These are phyloP conservation scores for Russula virescens DNA, from an alignment of 768 basidiomycete genomes.

Conservation along the genomic window DNA sequence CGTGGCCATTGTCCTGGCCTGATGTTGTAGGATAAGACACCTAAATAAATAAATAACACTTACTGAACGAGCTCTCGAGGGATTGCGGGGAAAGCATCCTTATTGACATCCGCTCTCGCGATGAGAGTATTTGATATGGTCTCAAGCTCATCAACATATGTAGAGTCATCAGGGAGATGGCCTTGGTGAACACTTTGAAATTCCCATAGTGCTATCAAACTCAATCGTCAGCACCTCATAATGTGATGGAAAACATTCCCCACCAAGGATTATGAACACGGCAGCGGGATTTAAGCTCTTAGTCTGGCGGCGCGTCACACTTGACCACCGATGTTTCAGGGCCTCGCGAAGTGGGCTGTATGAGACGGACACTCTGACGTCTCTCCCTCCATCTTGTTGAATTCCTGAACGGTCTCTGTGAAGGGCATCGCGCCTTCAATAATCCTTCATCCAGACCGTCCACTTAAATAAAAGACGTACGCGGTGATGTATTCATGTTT, in stretches of 20 bases:
- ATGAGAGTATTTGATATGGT: conserved; percentile 59
- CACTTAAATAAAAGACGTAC: conserved; percentile 45
- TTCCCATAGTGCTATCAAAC: conserved; percentile 68
- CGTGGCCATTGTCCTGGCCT: conserved; percentile 53
- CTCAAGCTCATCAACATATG: conserved; percentile 51
- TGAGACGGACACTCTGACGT: conserved; percentile 50
- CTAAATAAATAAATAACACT: conserved; percentile 19
- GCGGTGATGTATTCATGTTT: conserved; percentile 79
- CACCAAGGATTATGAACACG: conserved; percentile 70
- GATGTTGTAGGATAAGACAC: not conserved
- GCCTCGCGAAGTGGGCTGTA: conserved; percentile 62
- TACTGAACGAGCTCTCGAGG: conserved; percentile 64
- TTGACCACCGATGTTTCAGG: conserved; percentile 61
- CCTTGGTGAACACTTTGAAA: conserved; percentile 58
- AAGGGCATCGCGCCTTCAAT: not conserved
- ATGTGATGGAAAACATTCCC: conserved; percentile 5
- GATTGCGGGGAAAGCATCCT: conserved; percentile 51
- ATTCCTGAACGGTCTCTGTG: conserved; percentile 57
- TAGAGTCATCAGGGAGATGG: conserved; percentile 47
- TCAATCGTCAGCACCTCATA: conserved; percentile 4
- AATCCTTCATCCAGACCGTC: not conserved
- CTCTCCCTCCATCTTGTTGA: conserved; percentile 50
- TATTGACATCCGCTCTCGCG: conserved; percentile 60
- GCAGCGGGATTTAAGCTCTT: conserved; percentile 77
- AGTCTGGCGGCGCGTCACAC: conserved; percentile 66